A percentile compares a stretch with the other conserved stretches of the same genome.
Conservation (phyloP, 768 basidiomycete genomes). For the Hygrophoropsis aurantiaca region DNA sequence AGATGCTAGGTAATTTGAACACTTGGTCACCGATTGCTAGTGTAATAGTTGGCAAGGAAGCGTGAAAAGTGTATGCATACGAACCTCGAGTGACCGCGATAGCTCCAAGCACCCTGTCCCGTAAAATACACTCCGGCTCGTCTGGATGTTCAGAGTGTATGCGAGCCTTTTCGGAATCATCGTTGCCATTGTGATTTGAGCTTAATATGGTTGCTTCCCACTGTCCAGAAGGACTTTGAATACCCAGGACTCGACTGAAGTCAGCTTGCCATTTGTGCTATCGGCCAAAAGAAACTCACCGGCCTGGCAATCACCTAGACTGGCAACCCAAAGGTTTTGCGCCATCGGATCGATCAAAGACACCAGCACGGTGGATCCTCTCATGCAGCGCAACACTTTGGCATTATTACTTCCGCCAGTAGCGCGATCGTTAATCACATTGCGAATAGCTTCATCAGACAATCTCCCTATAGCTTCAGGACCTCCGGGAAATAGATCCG, state of each 20-base stretch:
- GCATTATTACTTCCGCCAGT: constrained; percentile 29
- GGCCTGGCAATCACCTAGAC: constrained; percentile 56
- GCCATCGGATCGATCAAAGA: constrained; percentile 43
- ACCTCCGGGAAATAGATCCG: constrained; percentile 42
- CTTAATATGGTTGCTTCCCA: constrained; percentile 45
- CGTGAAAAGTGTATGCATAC: constrained; percentile 7
- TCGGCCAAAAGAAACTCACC: constrained; percentile 29
- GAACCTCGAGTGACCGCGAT: constrained; percentile 58
- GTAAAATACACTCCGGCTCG: constrained; percentile 38
- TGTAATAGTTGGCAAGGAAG: background rate
- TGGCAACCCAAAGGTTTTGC: constrained; percentile 54
- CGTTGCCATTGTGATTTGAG: constrained; percentile 49
- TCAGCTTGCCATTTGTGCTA: background rate
- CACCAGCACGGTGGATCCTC: constrained; percentile 51
- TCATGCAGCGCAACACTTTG: constrained; percentile 45
- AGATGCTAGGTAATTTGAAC: constrained; percentile 52
- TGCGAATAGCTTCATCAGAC: constrained; percentile 38
- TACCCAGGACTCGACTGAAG: constrained; percentile 39
- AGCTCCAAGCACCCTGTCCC: constrained; percentile 50
- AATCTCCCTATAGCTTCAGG: constrained; percentile 27
- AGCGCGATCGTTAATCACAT: constrained; percentile 39
- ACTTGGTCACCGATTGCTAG: constrained; percentile 54
- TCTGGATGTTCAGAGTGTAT: constrained; percentile 50
- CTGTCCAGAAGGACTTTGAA: constrained; percentile 26
- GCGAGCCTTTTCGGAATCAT: constrained; percentile 39